Base-by-base conservation (phyloP, 2,329 filamentous ascomycete species). In the Metarhizium robertsii region DNA sequence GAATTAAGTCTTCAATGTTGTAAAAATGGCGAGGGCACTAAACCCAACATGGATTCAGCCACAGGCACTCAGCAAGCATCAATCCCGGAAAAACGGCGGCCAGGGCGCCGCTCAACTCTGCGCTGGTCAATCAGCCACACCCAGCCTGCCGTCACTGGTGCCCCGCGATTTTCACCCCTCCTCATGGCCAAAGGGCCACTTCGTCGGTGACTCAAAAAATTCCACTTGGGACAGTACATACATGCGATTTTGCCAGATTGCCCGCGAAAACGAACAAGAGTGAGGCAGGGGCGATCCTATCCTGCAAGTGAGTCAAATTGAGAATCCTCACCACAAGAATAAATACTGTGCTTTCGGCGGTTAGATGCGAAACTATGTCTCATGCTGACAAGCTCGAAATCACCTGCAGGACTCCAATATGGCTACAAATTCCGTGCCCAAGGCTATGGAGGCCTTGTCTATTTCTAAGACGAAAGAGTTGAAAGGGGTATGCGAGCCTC, bases 401-500 rank as follows among this genome's bases (percentile, higher is more conserved):
- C 45, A n/a, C 6, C 36, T 25, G 53, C 59, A 56, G 54, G 48
- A 30, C 49, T 51, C 49, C 61, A 49, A 64, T 36, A 79, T 79
- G 78, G 75, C 76, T 62, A 64, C 68, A 60, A 66, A 65, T 52
- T 59, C 70, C 40, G 69, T 72, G 55, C 66, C 74, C 62, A 71
- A 79, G 67, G 76, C 76, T 66, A 71, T 80, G 69, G 78, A 79
- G 67, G 71, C 68, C 59, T 70, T 79, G 56, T 70, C 73, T 57
- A 72, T 81, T 62, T 81, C 78, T 68, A 82, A 81, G 68, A 82
- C 78, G 56, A 83, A 83, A 69, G 79, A 83, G 70, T 71, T 83
- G 65, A 83, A 81, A 69, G 79, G 79, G 59, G 78, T 76, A 72
- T 55, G 75, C 72, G 59, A 54, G 14, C 11, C 3, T 47, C 4